Evolutionary conservation across 2,329 filamentous ascomycete species (phyloP).

Genomic region (Gaeumannomyces tritici): DNA sequence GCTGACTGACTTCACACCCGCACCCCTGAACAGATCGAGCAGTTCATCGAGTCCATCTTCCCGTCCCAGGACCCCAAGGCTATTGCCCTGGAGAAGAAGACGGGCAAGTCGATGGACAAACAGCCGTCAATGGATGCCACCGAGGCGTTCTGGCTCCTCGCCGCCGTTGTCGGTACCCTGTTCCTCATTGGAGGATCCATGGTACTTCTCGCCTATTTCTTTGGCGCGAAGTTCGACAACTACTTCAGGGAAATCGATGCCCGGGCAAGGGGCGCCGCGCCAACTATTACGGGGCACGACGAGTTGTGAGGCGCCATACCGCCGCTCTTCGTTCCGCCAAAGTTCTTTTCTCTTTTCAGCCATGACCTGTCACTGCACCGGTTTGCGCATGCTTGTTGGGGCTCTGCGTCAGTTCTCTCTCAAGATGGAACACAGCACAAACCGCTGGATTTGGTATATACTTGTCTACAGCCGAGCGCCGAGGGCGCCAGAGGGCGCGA

Average conservation of each 20-base stretch:
- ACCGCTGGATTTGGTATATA: background rate
- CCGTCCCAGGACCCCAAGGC: slow-evolving; percentile 66
- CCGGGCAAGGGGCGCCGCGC: background rate
- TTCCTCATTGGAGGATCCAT: slow-evolving; percentile 64
- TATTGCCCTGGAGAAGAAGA: slow-evolving; percentile 28
- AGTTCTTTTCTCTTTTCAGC: background rate
- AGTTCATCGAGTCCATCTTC: slow-evolving; percentile 92
- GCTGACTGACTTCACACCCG: background rate
- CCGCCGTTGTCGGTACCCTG: slow-evolving; percentile 59
- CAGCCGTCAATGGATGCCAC: slow-evolving; percentile 41
- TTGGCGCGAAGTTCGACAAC: slow-evolving; percentile 76
- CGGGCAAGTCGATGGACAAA: slow-evolving; percentile 26
- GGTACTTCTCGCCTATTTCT: slow-evolving; percentile 70
- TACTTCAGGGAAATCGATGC: slow-evolving; percentile 43
- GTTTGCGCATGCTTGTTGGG: background rate
- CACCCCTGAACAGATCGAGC: slow-evolving; percentile 59
- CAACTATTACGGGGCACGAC: slow-evolving; percentile 13
- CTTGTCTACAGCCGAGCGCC: background rate
- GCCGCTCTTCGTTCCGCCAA: background rate
- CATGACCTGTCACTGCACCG: background rate
- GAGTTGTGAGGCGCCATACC: slow-evolving; percentile 16
- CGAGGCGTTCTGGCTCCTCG: slow-evolving; percentile 56
- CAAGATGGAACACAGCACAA: background rate
- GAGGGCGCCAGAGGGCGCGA: background rate
- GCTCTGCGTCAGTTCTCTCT: background rate